These are phyloP conservation scores for Diaporthe longicolla DNA, from an alignment of 2,329 filamentous ascomycete species.

Conservation along the genomic window DNA sequence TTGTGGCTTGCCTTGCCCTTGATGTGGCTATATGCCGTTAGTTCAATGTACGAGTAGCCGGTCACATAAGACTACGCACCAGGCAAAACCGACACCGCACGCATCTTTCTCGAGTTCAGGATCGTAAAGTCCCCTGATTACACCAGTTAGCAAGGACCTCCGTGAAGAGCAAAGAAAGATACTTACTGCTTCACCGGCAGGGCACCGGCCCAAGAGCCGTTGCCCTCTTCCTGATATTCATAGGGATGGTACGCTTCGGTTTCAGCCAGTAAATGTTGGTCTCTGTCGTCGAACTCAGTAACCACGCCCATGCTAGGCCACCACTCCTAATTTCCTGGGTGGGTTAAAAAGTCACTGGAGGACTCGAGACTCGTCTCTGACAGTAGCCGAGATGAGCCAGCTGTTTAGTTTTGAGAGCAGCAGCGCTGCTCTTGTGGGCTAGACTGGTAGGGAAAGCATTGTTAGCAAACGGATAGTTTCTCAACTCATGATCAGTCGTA, in stretches of 20 bases:
- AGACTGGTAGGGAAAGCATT: conserved; percentile 1
- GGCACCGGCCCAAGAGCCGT: conserved; percentile 90
- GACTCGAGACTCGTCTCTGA: conserved; percentile 28
- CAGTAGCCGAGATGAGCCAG: conserved; percentile 34
- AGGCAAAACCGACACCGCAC: conserved; percentile 98
- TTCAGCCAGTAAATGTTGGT: conserved; percentile 72
- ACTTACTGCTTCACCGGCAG: conserved; percentile 92
- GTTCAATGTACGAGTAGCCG: neutral
- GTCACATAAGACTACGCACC: conserved; percentile 68
- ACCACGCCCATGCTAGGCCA: conserved; percentile 79
- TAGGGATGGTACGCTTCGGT: conserved; percentile 76
- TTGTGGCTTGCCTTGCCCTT: conserved; percentile 98
- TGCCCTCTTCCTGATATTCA: conserved; percentile 90
- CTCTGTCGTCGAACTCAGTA: conserved; percentile 78
- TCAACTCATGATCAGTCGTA: neutral
- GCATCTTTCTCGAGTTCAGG: conserved; percentile 98
- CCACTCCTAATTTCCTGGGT: conserved; percentile 47
- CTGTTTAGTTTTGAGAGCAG: conserved; percentile 41
- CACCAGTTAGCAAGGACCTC: neutral
- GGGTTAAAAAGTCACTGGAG: conserved; percentile 36
- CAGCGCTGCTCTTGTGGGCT: conserved; percentile 37
- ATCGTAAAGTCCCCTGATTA: conserved; percentile 85
- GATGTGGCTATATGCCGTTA: conserved; percentile 78
- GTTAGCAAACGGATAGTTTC: conserved; percentile 5
- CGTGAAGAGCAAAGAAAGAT: conserved; percentile 32